Percentiles rank a stretch among this genome's conserved stretches.
phyloP scores from a whole-genome alignment of 306 rosid species.

The Adenanthera pavonina region DNA sequence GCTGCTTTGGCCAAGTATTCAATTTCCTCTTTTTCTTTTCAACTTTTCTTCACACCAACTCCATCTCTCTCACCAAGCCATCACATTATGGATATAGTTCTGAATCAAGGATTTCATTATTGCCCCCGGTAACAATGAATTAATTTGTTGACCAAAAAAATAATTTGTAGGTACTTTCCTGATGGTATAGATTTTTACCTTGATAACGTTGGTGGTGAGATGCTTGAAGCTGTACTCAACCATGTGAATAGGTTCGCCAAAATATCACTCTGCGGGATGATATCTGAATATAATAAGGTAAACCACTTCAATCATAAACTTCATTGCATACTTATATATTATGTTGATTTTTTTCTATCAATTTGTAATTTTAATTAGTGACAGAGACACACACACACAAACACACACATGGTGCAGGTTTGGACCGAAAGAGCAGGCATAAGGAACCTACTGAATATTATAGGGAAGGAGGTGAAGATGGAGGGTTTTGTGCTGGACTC shows the following conservation, averaged over 20 bases:
- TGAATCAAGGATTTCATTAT: background rate
- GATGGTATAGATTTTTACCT: slow-evolving; percentile 67
- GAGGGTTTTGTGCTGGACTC: slow-evolving; percentile 60
- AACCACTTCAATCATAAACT: background rate
- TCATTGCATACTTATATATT: background rate
- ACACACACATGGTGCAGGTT: slow-evolving; percentile 38
- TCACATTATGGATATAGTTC: background rate
- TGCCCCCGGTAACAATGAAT: background rate
- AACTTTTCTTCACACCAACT: background rate
- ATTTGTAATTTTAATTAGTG: no score
- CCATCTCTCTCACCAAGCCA: background rate
- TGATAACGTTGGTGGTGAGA: slow-evolving; percentile 76
- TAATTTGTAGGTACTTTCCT: slow-evolving; percentile 57
- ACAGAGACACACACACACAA: no score
- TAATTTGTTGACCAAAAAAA: no score
- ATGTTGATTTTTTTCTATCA: no score
- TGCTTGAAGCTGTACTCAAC: slow-evolving; percentile 75
- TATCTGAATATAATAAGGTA: slow-evolving; percentile 68
- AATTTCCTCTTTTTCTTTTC: no score
- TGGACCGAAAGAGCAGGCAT: slow-evolving; percentile 70
- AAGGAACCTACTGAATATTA: slow-evolving; percentile 64
- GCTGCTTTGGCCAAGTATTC: slow-evolving; percentile 63
- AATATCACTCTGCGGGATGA: slow-evolving; percentile 69
- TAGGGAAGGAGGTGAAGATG: slow-evolving; percentile 68
- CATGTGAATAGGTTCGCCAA: slow-evolving; percentile 63